Conservation (phyloP, 129 eudicot species). For the Cynara cardunculus region DNA sequence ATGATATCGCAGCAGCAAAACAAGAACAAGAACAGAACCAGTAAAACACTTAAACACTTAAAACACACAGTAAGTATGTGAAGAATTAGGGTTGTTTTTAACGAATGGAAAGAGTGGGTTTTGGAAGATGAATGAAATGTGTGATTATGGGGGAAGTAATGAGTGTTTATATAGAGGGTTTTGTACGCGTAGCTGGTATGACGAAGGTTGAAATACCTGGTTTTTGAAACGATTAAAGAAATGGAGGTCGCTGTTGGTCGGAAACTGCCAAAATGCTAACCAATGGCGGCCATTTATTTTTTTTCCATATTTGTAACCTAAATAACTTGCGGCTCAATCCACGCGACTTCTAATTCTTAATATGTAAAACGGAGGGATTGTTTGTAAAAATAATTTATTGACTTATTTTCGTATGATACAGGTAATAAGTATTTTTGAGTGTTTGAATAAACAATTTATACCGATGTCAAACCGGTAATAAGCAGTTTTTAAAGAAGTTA, state of each 20-base stretch:
- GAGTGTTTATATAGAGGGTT: constrained; percentile 32
- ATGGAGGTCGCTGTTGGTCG: constrained; percentile 16
- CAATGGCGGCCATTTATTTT: not conserved
- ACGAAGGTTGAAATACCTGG: constrained; percentile 5
- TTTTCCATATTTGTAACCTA: not conserved
- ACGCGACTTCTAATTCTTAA: not conserved
- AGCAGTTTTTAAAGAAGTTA: too few relatives aligned
- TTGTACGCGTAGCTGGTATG: constrained; percentile 11
- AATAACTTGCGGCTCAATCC: constrained; percentile 1
- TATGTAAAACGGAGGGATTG: not conserved
- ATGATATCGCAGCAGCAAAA: not conserved
- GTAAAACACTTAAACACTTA: too few relatives aligned
- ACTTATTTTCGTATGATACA: too few relatives aligned
- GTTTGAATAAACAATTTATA: too few relatives aligned
- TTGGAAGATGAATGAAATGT: constrained; percentile 21
- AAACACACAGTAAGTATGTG: not conserved
- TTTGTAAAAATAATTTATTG: too few relatives aligned
- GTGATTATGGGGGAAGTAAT: constrained; percentile 4
- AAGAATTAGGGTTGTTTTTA: not conserved
- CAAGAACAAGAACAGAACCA: not conserved
- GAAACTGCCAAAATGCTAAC: not conserved
- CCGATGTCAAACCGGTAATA: too few relatives aligned
- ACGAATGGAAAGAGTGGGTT: not conserved
- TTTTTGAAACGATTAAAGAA: constrained; percentile 15
- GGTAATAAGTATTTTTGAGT: too few relatives aligned